Conservation (phyloP, 2,329 filamentous ascomycete genomes). For the Emmonsiellopsis sp. region DNA sequence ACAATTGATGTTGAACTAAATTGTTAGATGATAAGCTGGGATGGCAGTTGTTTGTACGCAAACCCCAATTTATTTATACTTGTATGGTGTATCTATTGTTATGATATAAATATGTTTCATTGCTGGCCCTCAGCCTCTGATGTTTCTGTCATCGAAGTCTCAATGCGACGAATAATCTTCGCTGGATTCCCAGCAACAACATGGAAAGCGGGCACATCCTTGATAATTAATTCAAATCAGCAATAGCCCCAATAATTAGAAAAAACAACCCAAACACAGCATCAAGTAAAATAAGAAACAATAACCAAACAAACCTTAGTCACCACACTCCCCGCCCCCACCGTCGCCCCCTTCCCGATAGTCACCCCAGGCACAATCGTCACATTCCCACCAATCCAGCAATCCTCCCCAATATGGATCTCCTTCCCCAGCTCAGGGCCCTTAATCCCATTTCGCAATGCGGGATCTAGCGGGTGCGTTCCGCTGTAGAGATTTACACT, state of each 20-base stretch:
- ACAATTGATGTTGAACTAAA: too few species aligned
- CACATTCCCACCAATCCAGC: conserved; percentile 67
- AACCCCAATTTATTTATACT: too few species aligned
- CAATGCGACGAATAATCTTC: conserved; percentile 28
- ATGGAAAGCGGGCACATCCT: conserved; percentile 35
- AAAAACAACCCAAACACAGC: not conserved
- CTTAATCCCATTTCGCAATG: conserved; percentile 59
- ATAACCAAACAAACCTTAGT: conserved; percentile 48
- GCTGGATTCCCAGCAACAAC: conserved; percentile 34
- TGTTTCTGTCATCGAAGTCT: conserved; percentile 23
- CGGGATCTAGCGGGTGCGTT: conserved; percentile 67
- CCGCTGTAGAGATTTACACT: conserved; percentile 68
- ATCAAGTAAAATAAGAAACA: not conserved
- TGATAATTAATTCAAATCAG: not conserved
- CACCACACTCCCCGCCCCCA: conserved; percentile 76
- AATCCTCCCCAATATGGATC: conserved; percentile 69
- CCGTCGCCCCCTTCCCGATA: conserved; percentile 61
- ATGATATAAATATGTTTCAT: not conserved
- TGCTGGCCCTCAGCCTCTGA: not conserved
- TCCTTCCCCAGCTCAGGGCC: conserved; percentile 67
- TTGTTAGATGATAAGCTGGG: too few species aligned
- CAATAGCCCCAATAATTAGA: conserved; percentile 1
- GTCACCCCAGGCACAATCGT: conserved; percentile 66
- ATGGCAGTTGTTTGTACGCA: too few species aligned
- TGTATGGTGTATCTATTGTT: not conserved